Percentiles rank a stretch among this genome's conserved stretches.
Evolutionary conservation across 2,329 filamentous ascomycete genomes (phyloP).

Genomic region (Westerdykella ornata): DNA sequence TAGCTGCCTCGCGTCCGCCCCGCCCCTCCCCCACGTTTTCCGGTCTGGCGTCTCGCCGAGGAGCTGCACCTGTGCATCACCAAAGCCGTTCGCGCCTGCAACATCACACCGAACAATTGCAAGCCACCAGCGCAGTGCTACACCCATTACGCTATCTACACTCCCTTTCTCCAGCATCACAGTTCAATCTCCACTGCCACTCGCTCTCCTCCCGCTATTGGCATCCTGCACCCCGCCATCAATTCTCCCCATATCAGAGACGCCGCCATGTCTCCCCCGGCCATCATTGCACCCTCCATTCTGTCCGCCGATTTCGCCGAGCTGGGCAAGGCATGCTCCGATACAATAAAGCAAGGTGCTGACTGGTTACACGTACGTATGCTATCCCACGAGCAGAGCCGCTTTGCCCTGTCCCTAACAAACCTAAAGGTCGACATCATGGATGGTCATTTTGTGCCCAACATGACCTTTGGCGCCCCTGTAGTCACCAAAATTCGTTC

Average conservation of each 20-base stretch:
- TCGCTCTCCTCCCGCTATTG: neutral
- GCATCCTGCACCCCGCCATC: neutral
- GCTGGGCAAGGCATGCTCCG: slow-evolving; percentile 77
- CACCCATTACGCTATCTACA: no score
- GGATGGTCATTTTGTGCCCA: slow-evolving; percentile 98
- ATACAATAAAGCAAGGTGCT: slow-evolving; percentile 77
- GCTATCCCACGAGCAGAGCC: slow-evolving; percentile 4
- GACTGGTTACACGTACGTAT: slow-evolving; percentile 44
- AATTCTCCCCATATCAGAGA: slow-evolving; percentile 10
- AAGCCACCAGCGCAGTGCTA: no score
- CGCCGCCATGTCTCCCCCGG: slow-evolving; percentile 68
- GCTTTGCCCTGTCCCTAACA: slow-evolving; percentile 46
- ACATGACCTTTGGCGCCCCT: slow-evolving; percentile 93
- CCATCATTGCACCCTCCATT: slow-evolving; percentile 97
- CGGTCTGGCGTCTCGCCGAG: neutral
- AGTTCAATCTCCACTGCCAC: no score
- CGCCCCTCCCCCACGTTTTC: neutral
- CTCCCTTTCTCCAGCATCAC: no score
- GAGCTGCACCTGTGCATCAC: neutral
- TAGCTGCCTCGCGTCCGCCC: slow-evolving; percentile 4
- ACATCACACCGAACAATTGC: neutral
- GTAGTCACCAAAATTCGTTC: slow-evolving; percentile 90
- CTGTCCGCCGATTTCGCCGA: slow-evolving; percentile 92
- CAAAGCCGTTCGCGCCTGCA: neutral
- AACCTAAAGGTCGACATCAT: slow-evolving; percentile 95